Percentiles rank a stretch among this genome's conserved stretches.
Conservation (phyloP, 345 rosid genomes). For the Lumnitzera racemosa region DNA sequence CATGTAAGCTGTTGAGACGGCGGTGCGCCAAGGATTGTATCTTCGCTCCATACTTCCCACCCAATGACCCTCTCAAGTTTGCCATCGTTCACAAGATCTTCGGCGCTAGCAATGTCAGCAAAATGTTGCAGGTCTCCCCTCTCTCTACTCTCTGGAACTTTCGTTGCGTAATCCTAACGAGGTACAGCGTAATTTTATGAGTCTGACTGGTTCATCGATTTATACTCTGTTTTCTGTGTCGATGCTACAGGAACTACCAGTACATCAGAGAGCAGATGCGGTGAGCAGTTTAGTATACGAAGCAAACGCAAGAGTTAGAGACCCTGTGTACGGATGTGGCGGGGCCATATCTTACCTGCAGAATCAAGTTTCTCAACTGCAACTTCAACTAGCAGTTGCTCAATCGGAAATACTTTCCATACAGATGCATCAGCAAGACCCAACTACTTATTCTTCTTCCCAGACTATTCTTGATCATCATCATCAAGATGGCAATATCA, state of each 20-base stretch:
- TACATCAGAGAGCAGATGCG: constrained; percentile 73
- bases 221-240: background rate
- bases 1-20: constrained; percentile 71
- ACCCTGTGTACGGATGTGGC: constrained; percentile 80
- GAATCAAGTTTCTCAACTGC: constrained; percentile 71
- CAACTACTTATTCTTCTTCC: constrained; percentile 11
- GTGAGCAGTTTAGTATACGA: constrained; percentile 78
- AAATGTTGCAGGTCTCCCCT: constrained; percentile 65
- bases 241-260: constrained; percentile 52
- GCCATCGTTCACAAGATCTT: constrained; percentile 83
- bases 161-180: too few species aligned
- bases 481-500: constrained; percentile 25
- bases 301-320: constrained; percentile 74
- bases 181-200: too few species aligned
- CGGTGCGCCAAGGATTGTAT: constrained; percentile 80
- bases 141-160: background rate
- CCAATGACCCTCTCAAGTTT: constrained; percentile 77
- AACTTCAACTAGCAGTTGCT: constrained; percentile 79
- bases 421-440: constrained; percentile 54
- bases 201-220: background rate
- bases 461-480: constrained; percentile 18
- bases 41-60: constrained; percentile 85
- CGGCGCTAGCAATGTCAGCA: constrained; percentile 85
- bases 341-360: constrained; percentile 78
- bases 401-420: constrained; percentile 72